phyloP scores from a whole-genome alignment of 257 asterid genomes.

The Solanum virginianum region DNA sequence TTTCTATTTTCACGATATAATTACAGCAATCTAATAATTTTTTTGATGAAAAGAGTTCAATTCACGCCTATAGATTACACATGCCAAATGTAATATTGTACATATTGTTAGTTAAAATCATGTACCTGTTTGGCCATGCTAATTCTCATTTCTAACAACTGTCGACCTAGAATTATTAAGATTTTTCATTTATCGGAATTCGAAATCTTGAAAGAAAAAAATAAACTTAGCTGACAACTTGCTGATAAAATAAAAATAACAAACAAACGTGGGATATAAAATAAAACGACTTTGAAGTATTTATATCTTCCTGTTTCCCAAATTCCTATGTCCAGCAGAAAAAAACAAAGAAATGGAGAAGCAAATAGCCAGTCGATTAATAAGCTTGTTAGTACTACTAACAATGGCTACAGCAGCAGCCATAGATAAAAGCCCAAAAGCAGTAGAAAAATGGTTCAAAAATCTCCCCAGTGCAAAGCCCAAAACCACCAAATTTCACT shows the following conservation, averaged over 20 bases:
- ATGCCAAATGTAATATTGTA: no score
- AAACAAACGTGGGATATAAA: not conserved
- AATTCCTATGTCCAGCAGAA: not conserved
- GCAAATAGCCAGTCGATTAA: not conserved
- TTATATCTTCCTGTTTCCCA: not conserved
- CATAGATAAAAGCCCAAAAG: constrained; percentile 11
- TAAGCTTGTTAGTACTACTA: not conserved
- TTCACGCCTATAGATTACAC: no score
- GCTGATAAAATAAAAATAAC: not conserved
- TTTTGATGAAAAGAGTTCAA: no score
- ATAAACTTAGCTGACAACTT: not conserved
- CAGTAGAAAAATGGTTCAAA: constrained; percentile 20
- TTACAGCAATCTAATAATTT: no score
- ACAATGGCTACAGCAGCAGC: not conserved
- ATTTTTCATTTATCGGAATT: no score
- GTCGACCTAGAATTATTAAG: no score
- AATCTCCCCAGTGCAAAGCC: constrained; percentile 2
- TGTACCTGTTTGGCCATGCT: no score
- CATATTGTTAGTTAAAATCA: no score
- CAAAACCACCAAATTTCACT: constrained; percentile 22
- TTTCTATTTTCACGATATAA: not conserved
- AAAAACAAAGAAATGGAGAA: not conserved
- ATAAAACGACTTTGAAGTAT: not conserved
- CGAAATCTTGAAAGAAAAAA: no score
- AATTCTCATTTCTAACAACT: no score